Evolutionary conservation across 208 protist genomes (phyloP), one percentile per base, ranked within the genome.

Genomic region (Acanthamoeba healyi): DNA sequence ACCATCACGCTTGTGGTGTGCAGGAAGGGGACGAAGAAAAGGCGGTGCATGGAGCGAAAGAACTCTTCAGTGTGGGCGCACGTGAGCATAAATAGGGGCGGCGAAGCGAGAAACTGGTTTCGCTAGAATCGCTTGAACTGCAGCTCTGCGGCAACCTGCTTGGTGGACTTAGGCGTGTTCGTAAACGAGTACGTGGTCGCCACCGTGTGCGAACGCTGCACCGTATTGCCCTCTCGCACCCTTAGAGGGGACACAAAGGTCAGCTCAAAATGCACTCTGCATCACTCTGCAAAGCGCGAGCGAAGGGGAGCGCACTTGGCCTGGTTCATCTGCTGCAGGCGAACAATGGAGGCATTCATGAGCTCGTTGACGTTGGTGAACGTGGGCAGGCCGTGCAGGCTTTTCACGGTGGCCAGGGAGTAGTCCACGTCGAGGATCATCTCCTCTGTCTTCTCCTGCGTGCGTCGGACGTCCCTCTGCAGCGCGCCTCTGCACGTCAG

Each of bases 371-470:
- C 34, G n/a, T 38, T 72, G 24, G 17, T 65, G 58, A 91, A 91
- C 12, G 84, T 91, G 46, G 84, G 49, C 5, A 91, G 84, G 46
- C 84, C 84, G 34, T 91, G 84, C 46, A 91, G 42, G 56, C 84
- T 91, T 32, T 91, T 44, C 24, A 91, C 84, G 17, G 84, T 91
- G 24, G 49, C 84, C 49, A 91, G 34, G 5, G 84, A 91, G 84
- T 91, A 91, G 56, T 91, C 84, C 9, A 91, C 49, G 56, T 91
- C 84, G 26, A 91, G 84, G 7, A 72, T 91, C 24, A 36, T 26
- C 15, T 91, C 54, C 63, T 91, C 84, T 2, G 34, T 70, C 63
- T 26, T 51, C 34, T 91, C 36, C n/a, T 91, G 29, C n/a, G 36
- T 40, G 34, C 84, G 46, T 36, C 54, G 56, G 32, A 91, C 26